A percentile compares a stretch with the other conserved stretches of the same genome.
phyloP scores from a whole-genome alignment of 2,329 filamentous ascomycete genomes.

The Pseudogymnoascus sp. region DNA sequence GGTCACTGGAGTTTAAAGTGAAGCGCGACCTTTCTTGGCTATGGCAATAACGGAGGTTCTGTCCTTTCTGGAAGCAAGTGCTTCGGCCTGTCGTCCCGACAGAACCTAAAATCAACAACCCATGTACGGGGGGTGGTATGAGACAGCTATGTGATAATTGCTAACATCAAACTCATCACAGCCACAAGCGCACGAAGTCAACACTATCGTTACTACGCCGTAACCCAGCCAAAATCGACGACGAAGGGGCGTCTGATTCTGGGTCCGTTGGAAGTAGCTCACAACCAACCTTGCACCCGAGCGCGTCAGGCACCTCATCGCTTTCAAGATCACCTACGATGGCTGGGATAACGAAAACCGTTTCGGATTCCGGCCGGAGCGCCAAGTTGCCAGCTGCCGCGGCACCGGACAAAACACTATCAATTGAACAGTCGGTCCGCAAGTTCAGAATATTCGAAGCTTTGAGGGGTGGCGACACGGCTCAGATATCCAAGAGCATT shows the following conservation, averaged over 20 bases:
- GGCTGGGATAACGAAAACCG: constrained; percentile 19
- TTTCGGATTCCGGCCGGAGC: constrained; percentile 13
- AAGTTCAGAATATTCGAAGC: constrained; percentile 94
- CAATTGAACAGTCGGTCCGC: constrained; percentile 86
- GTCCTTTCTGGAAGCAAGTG: constrained; percentile 5
- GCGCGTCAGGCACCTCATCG: constrained; percentile 23
- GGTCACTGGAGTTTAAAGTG: not conserved
- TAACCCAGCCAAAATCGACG: constrained; percentile 31
- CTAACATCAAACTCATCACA: constrained; percentile 14
- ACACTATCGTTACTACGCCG: constrained; percentile 47
- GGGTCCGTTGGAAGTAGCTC: constrained; percentile 22
- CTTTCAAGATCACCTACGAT: constrained; percentile 25
- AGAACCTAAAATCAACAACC: constrained; percentile 1
- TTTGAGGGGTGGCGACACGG: constrained; percentile 81
- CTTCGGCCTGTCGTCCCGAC: not conserved
- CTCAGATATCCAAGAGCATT: constrained; percentile 79
- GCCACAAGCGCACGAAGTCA: constrained; percentile 44
- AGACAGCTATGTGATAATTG: not conserved
- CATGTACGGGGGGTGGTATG: not conserved
- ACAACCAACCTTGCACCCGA: constrained; percentile 20
- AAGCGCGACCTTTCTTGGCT: not conserved
- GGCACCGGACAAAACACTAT: constrained; percentile 31
- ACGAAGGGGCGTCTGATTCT: constrained; percentile 23
- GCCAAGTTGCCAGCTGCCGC: constrained; percentile 14
- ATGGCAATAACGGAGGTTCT: not conserved